Base-by-base conservation (phyloP, 2,329 filamentous ascomycete species). In the Geoglossum cookeanum region DNA sequence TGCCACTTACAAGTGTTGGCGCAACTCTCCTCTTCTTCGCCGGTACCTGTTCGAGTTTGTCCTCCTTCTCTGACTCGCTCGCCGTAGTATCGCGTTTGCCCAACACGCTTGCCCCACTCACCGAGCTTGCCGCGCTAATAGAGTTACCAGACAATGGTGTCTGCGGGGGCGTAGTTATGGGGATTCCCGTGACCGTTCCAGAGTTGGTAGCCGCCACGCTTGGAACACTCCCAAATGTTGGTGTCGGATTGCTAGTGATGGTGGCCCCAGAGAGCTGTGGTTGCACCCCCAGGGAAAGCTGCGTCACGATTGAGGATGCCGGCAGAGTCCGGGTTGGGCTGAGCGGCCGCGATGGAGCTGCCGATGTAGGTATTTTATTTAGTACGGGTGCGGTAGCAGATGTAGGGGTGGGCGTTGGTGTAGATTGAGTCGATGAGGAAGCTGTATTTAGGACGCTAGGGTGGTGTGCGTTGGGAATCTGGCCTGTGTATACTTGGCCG, bases 311-410 rank as follows among this genome's bases (percentile, higher is more conserved):
- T 9, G 87, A 94, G 0, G 87, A 90, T 0, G 84, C 78, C 4
- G 88, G 94, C 66, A 88, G 94, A n/a, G 87, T 91, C 60, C 89
- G 77, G 1, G 88, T 79, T 9, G 88, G 89, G 22, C 87, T 92
- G 1, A 83, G 79, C 3, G 88, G 86, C 29, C 85, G 80, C 27
- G 70, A 68, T 22, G 72, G 66, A 4, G 71, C 65, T 62, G 79
- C 78, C 15, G 77, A 76, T 57, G 78, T 75, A 1, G 77, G 78
- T 33, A 79, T 17, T 37, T 57, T 76, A 32, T 60, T 78, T 75
- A 59, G 77, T 71, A 63, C 79, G 71, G 63, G 82, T 74, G 70
- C 80, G 72, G 63, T 80, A 5, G 74, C 72, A 9, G 80, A 75
- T 0, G 81, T 84, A 3, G 85, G 83, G 1, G 86, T 88, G 4